Base-by-base conservation (phyloP, 441 rosid genomes). In the Gossypium laxum region DNA sequence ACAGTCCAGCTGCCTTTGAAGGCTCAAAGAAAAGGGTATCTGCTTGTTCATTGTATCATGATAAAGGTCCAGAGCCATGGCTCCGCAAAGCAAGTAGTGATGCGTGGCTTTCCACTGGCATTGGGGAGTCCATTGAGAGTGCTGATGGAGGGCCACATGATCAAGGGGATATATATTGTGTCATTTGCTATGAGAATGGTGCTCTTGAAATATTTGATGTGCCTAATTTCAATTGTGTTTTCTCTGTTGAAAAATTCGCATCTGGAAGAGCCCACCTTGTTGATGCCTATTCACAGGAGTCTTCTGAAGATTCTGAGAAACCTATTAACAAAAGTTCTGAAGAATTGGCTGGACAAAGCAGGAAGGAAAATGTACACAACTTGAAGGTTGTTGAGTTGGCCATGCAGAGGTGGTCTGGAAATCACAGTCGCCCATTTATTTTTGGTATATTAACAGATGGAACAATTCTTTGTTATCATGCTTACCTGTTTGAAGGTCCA, bases 61-160 rank as follows among this genome's bases (percentile, higher is more conserved):
- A 94, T 81, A 89, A 82, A 74, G 99, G 98, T 79, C 92, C 94
- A 67, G 95, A 91, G 68, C 92, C 97, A 71, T 92, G 98, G 99
- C 89, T 94, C 52, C 83, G 96, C 75, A 94, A 92, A 87, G 86
- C 97, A 66, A 94, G 92, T 79, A 84, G 93, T 19, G 98, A 92
- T 82, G 97, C 99, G 72, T 94, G 99, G 99, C 96, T 94, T 82
- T 87, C 92, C 41, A 86, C 96, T 22, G 98, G 98, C 28, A 66
- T 90, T 76, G 89, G 87, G 75, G 96, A 87, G 84, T 82, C 92
- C 75, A 82, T 88, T 81, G 97, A 90, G 70, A 83, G 96, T 82
- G 83, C 85, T 76, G 97, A 93, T 83, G 93, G 93, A 70, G 96
- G 88, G 66, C 57, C 84, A 30, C 91, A 82, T 55, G 98, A 92